Conservation (phyloP, 441 rosid genomes). For the Hypseocharis bilobata region DNA sequence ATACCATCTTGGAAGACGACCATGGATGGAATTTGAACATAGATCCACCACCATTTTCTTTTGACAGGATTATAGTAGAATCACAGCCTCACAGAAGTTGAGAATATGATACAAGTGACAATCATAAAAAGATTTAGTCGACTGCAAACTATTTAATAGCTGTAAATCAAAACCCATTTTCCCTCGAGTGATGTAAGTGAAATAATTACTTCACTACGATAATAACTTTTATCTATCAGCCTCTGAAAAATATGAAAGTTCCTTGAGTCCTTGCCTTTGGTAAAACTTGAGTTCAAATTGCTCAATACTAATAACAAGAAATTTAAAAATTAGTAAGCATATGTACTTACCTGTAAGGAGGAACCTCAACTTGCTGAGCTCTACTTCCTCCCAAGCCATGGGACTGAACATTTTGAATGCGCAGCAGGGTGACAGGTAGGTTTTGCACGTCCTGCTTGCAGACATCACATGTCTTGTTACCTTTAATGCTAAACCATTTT, state of each 20-base stretch:
- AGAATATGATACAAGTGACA: too few relatives aligned
- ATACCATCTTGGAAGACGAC: constrained; percentile 1
- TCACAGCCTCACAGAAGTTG: too few relatives aligned
- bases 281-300: neutral
- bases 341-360: constrained; percentile 51
- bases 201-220: neutral
- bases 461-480: constrained; percentile 89
- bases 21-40: neutral
- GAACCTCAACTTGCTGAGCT: constrained; percentile 33
- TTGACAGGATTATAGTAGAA: neutral
- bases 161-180: neutral
- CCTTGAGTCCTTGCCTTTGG: neutral
- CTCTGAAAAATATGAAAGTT: neutral
- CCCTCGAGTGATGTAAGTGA: neutral
- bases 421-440: constrained; percentile 79
- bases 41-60: neutral
- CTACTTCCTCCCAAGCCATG: constrained; percentile 30
- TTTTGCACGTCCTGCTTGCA: constrained; percentile 86
- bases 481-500: constrained; percentile 96
- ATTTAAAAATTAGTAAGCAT: neutral
- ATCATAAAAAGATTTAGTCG: too few relatives aligned
- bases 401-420: constrained; percentile 50
- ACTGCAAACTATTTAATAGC: neutral
- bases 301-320: neutral
- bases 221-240: neutral